Evolutionary conservation across 352 stramenopile genomes (phyloP).

Genomic region (Globisporangium polare): DNA sequence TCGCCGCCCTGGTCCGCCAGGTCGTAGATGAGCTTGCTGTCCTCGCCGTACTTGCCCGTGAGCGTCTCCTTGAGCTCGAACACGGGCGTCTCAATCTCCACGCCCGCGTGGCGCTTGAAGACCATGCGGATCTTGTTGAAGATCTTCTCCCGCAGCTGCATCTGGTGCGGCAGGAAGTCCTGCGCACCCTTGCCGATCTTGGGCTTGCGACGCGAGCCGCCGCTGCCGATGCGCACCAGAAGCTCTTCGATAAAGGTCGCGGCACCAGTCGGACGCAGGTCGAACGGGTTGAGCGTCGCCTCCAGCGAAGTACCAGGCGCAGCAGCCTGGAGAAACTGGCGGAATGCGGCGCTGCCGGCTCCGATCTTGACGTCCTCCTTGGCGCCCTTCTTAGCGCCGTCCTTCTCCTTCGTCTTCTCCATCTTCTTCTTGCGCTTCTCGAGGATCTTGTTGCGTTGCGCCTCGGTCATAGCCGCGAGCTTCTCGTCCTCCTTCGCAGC

Average conservation of each 20-base stretch:
- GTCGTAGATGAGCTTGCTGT: slow-evolving; percentile 99
- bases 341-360: slow-evolving; percentile 57
- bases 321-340: slow-evolving; percentile 32
- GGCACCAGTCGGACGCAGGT: slow-evolving; percentile 41
- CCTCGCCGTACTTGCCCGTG: slow-evolving; percentile 99
- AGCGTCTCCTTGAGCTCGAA: slow-evolving; percentile 99
- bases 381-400: slow-evolving; percentile 54
- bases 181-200: slow-evolving; percentile 92
- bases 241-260: slow-evolving; percentile 61
- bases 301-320: slow-evolving; percentile 13
- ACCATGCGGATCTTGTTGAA: slow-evolving; percentile 97
- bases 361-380: slow-evolving; percentile 73
- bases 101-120: slow-evolving; percentile 97
- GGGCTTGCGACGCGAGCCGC: slow-evolving; percentile 72
- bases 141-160: slow-evolving; percentile 95
- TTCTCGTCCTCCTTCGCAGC: slow-evolving; percentile 83
- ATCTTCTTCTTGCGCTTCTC: slow-evolving; percentile 83
- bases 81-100: slow-evolving; percentile 98
- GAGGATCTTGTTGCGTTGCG: slow-evolving; percentile 69
- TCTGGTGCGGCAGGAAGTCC: slow-evolving; percentile 96
- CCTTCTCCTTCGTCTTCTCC: slow-evolving; percentile 81
- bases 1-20: slow-evolving; percentile 97
- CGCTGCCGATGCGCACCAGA: slow-evolving; percentile 58
- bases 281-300: slow-evolving; percentile 45
- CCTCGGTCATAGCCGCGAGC: slow-evolving; percentile 69